Base-by-base conservation (phyloP, 2,329 filamentous ascomycete species). In the Nothophoma quercina region DNA sequence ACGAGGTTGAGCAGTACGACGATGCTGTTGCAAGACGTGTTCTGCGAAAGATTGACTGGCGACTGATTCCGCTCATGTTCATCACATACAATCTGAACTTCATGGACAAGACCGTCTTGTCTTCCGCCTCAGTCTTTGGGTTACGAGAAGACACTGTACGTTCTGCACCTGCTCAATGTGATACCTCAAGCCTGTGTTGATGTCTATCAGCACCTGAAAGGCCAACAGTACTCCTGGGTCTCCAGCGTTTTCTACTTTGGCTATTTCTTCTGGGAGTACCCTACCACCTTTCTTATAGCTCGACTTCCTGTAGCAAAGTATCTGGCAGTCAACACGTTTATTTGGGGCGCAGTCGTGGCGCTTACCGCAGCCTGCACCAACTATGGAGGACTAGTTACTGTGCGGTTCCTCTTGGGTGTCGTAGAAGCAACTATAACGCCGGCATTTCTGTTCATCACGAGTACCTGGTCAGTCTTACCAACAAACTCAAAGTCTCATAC, bases 71-170 rank as follows among this genome's bases (percentile, higher is more conserved):
- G 0, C 69, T 86, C 9, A 68, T 86, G 8, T 85, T 85, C 54
- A 58, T 81, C 33, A 84, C 81, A 0, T 86, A 86, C 62, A 81
- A 81, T 72, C 67, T 86, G 56, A 84, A 85, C 61, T 86, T 85
- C 51, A 83, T 86, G 76, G 84, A 87, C 67, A 87, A 87, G 64
- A 79, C 79, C 0, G 64, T 66, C n/a, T 40, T 69, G 56, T 57
- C 69, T 40, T 54, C 81, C 79, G 83, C 84, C 0, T 75, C 82
- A 4, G 81, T 86, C 0, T 85, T 86, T 58, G 83, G 29, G 78
- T 75, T 4, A 82, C 51, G 60, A 21, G 46, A 60, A 16, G 63
- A 68, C 33, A 65, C 49, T 22, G 51, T 52, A 40, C 26, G 51
- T 41, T 29, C 19, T 12, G 10, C 8, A 21, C 18, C 19, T 4